Percentiles rank a stretch among this genome's conserved stretches.
Conservation (phyloP, 306 rosid species). For the Senna siamea region DNA sequence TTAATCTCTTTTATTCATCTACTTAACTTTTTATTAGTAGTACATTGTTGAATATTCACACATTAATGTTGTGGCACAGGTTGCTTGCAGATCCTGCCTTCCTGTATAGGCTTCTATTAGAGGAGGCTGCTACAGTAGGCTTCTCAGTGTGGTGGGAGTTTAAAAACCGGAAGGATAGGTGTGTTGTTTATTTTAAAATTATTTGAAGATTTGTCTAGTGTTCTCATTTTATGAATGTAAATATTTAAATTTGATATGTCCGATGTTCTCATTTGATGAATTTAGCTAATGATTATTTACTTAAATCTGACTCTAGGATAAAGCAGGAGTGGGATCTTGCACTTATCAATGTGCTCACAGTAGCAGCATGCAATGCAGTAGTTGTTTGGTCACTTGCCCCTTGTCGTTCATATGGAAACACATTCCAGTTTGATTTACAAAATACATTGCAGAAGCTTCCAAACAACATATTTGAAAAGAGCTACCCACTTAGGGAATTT, state of each 20-base stretch:
- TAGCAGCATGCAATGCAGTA: slow-evolving; percentile 92
- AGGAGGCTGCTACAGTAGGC: slow-evolving; percentile 84
- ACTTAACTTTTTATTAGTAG: slow-evolving; percentile 21
- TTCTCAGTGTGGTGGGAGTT: slow-evolving; percentile 93
- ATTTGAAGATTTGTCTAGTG: slow-evolving; percentile 28
- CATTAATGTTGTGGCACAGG: slow-evolving; percentile 55
- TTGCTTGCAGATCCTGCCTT: slow-evolving; percentile 98
- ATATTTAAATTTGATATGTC: slow-evolving; percentile 25
- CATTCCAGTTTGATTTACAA: slow-evolving; percentile 90
- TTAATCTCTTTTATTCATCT: slow-evolving; percentile 11
- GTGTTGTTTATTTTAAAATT: slow-evolving; percentile 27
- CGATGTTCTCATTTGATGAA: slow-evolving; percentile 28
- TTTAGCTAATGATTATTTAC: slow-evolving; percentile 13
- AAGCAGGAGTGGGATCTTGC: slow-evolving; percentile 99
- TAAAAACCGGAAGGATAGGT: slow-evolving; percentile 91
- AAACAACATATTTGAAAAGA: slow-evolving; percentile 90
- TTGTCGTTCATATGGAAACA: slow-evolving; percentile 94
- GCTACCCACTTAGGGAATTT: slow-evolving; percentile 94
- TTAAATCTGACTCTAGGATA: slow-evolving; percentile 61
- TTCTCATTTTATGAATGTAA: slow-evolving; percentile 22
- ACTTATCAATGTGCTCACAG: slow-evolving; percentile 86
- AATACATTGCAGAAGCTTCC: slow-evolving; percentile 99
- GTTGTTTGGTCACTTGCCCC: slow-evolving; percentile 99
- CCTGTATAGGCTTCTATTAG: slow-evolving; percentile 77
- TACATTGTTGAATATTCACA: not conserved